A percentile compares a stretch with the other conserved stretches of the same genome.
Evolutionary conservation across 1,284 basidiomycete species (phyloP).

Genomic region (Lentinus polychrous): DNA sequence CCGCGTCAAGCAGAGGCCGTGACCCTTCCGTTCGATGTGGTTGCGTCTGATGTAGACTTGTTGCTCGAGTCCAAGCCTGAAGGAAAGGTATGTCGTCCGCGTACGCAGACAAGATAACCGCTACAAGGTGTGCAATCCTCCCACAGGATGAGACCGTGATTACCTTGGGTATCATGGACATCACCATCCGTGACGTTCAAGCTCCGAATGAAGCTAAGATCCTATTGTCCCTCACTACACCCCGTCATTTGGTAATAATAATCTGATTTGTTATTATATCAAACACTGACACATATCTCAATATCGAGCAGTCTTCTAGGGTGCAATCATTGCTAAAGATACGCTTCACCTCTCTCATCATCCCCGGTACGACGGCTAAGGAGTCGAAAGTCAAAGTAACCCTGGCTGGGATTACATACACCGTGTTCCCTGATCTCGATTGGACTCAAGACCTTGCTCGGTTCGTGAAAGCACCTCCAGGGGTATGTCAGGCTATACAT

Average conservation of each 20-base stretch:
- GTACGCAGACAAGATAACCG: background rate
- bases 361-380: conserved; percentile 66
- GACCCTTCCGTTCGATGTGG: conserved; percentile 45
- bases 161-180: conserved; percentile 56
- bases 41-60: conserved; percentile 57
- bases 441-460: conserved; percentile 59
- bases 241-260: conserved; percentile 43
- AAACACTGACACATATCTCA: background rate
- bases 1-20: conserved; percentile 26
- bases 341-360: conserved; percentile 58
- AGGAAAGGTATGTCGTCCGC: conserved; percentile 47
- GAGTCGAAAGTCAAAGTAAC: conserved; percentile 71
- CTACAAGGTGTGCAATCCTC: background rate
- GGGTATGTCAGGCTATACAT: conserved; percentile 55
- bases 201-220: conserved; percentile 29
- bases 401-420: conserved; percentile 61
- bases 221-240: conserved; percentile 43
- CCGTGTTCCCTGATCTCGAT: conserved; percentile 53
- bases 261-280: no score
- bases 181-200: conserved; percentile 42
- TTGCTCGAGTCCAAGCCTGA: conserved; percentile 63
- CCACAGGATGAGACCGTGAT: conserved; percentile 65
- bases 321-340: conserved; percentile 55
- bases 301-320: conserved; percentile 31
- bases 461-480: conserved; percentile 84